These are phyloP conservation scores for Aegilops speltoides DNA, from an alignment of 176 grass and related monocot species.

Conservation along the genomic window DNA sequence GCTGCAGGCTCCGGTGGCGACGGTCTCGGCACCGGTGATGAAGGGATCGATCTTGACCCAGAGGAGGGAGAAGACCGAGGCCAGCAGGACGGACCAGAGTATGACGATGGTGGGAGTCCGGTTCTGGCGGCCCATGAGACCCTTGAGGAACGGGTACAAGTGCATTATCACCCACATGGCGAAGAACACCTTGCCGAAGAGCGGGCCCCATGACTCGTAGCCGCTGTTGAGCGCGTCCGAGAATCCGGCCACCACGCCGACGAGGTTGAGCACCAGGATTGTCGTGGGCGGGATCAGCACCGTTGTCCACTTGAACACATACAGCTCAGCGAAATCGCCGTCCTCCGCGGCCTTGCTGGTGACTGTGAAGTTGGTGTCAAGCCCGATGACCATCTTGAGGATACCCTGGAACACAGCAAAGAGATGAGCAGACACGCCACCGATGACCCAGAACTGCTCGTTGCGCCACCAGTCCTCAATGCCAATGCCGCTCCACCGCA, in stretches of 20 bases:
- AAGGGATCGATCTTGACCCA: conserved; percentile 99
- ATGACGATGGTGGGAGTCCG: conserved; percentile 90
- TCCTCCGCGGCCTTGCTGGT: conserved; percentile 80
- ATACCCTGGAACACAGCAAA: conserved; percentile 98
- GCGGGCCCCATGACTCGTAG: conserved; percentile 91
- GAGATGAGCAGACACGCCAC: conserved; percentile 86
- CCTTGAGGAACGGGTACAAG: conserved; percentile 97
- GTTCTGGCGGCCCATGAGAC: conserved; percentile 96
- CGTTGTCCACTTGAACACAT: conserved; percentile 97
- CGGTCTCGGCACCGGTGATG: conserved; percentile 42
- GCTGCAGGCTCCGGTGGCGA: conserved; percentile 43
- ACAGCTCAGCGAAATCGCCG: conserved; percentile 73
- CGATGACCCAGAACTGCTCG: conserved; percentile 98
- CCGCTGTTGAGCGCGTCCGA: conserved; percentile 92
- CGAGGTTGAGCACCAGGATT: conserved; percentile 86
- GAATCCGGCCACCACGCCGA: conserved; percentile 86
- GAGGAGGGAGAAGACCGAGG: conserved; percentile 90
- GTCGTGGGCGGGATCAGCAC: conserved; percentile 89
- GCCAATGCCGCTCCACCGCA: conserved; percentile 91
- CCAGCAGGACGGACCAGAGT: conserved; percentile 89
- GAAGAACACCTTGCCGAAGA: conserved; percentile 99
- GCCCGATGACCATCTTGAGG: conserved; percentile 84
- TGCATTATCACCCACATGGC: conserved; percentile 97
- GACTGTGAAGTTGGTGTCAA: conserved; percentile 98
- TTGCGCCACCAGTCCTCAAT: conserved; percentile 98